Conservation (phyloP, 2,329 filamentous ascomycete species). For the Ophiostoma tasmaniense region DNA sequence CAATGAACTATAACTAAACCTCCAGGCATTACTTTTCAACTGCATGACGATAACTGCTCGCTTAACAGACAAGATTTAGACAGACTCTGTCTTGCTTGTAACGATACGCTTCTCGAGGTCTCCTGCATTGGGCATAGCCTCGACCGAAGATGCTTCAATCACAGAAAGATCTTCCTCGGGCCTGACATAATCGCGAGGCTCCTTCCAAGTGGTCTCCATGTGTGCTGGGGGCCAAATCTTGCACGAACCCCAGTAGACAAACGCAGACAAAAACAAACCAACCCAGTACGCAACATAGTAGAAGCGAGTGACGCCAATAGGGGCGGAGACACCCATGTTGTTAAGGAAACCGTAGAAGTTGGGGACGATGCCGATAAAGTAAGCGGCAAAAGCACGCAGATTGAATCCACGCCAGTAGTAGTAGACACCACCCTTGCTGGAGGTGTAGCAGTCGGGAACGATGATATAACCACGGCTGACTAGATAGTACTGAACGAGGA, state of each 20-base stretch:
- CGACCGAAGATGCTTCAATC: not conserved
- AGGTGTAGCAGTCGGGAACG: constrained; percentile 28
- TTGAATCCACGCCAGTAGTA: constrained; percentile 20
- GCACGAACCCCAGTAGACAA: constrained; percentile 21
- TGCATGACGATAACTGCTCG: not conserved
- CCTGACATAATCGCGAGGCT: constrained; percentile 18
- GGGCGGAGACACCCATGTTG: constrained; percentile 25
- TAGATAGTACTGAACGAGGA: constrained; percentile 36
- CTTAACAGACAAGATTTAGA: not conserved
- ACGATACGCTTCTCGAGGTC: constrained; percentile 1
- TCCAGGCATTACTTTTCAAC: not conserved
- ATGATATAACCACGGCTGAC: constrained; percentile 30
- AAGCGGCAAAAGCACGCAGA: constrained; percentile 21
- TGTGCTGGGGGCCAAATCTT: constrained; percentile 20
- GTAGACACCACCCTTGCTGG: constrained; percentile 13
- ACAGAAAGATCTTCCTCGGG: constrained; percentile 25
- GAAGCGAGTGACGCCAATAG: constrained; percentile 33
- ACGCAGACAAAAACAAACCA: constrained; percentile 37
- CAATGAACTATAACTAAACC: not conserved
- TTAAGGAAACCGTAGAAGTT: constrained; percentile 33
- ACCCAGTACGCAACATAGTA: constrained; percentile 51
- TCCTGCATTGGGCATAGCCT: not conserved
- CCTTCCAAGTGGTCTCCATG: constrained; percentile 19
- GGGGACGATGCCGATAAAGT: constrained; percentile 30
- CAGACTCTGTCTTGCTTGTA: not conserved